phyloP scores from a whole-genome alignment of 2,329 filamentous ascomycete genomes.

The Pyrenophora graminea region DNA sequence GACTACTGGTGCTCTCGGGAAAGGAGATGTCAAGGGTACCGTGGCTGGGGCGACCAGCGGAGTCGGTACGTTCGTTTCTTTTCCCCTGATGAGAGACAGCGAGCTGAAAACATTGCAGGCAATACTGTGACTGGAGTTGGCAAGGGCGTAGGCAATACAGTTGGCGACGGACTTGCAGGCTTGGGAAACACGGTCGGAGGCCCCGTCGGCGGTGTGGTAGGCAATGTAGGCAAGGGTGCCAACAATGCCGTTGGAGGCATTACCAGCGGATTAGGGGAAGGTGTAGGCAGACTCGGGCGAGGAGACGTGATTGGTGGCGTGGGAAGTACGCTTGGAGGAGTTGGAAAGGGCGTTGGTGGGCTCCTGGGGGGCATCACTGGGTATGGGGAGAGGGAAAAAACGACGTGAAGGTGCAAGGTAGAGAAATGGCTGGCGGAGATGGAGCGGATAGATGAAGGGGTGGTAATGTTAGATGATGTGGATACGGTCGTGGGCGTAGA shows the following conservation, averaged over 20 bases:
- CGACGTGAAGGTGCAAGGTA: conserved; percentile 23
- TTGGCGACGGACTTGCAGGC: conserved; percentile 47
- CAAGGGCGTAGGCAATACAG: conserved; percentile 41
- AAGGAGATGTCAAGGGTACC: conserved; percentile 48
- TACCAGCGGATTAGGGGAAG: conserved; percentile 51
- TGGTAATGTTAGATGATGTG: not conserved
- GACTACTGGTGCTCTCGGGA: conserved; percentile 50
- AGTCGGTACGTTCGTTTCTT: conserved; percentile 19
- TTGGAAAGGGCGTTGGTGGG: conserved; percentile 44
- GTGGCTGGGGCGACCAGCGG: conserved; percentile 46
- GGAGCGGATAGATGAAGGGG: not conserved
- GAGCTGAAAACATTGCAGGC: conserved; percentile 20
- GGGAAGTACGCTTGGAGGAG: conserved; percentile 49
- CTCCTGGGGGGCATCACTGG: conserved; percentile 41
- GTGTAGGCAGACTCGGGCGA: conserved; percentile 51
- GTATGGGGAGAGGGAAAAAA: conserved; percentile 27
- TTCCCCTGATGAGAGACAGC: not conserved
- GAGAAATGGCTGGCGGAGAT: conserved; percentile 13
- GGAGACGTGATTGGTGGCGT: conserved; percentile 52
- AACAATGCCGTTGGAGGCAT: conserved; percentile 49
- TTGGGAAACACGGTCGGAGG: conserved; percentile 45
- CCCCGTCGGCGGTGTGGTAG: conserved; percentile 49
- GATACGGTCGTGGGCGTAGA: not conserved
- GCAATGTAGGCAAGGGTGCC: conserved; percentile 50
- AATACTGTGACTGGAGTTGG: conserved; percentile 45